These are phyloP conservation scores for Marasmius fiardii DNA, from an alignment of 1,284 basidiomycete genomes.

Conservation along the genomic window DNA sequence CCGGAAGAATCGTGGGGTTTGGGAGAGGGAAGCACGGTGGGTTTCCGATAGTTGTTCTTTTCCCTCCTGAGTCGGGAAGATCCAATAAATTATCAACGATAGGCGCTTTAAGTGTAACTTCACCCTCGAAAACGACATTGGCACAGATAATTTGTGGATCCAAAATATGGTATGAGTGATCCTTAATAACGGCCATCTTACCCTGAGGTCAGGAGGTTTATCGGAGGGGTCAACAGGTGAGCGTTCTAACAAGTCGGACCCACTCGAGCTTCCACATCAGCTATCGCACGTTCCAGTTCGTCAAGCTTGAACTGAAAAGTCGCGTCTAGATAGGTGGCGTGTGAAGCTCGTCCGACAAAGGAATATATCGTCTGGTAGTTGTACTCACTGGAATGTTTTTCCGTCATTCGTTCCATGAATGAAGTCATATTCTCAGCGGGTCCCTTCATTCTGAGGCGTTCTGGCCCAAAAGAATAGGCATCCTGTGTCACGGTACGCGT, in stretches of 20 bases:
- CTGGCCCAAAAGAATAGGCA: too few relatives aligned
- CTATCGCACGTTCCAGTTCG: background rate
- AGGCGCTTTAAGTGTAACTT: too few relatives aligned
- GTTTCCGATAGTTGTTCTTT: background rate
- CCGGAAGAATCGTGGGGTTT: background rate
- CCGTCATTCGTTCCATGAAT: too few relatives aligned
- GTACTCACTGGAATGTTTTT: too few relatives aligned
- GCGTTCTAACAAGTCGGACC: background rate
- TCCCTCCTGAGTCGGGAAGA: background rate
- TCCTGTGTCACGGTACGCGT: too few relatives aligned
- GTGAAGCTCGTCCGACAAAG: background rate
- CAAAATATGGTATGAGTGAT: background rate
- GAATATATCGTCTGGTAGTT: too few relatives aligned
- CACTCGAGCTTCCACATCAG: background rate
- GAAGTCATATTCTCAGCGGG: too few relatives aligned
- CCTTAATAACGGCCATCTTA: background rate
- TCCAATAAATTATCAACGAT: background rate
- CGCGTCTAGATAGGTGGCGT: background rate
- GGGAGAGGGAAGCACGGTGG: background rate
- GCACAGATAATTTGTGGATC: background rate
- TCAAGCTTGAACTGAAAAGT: background rate
- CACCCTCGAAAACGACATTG: background rate
- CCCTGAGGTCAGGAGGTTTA: background rate
- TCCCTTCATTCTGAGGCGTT: too few relatives aligned
- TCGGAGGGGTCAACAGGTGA: too few relatives aligned